These are phyloP conservation scores for Chrysopogon serrulatus DNA, from an alignment of 176 grass and related monocot species.

Conservation along the genomic window DNA sequence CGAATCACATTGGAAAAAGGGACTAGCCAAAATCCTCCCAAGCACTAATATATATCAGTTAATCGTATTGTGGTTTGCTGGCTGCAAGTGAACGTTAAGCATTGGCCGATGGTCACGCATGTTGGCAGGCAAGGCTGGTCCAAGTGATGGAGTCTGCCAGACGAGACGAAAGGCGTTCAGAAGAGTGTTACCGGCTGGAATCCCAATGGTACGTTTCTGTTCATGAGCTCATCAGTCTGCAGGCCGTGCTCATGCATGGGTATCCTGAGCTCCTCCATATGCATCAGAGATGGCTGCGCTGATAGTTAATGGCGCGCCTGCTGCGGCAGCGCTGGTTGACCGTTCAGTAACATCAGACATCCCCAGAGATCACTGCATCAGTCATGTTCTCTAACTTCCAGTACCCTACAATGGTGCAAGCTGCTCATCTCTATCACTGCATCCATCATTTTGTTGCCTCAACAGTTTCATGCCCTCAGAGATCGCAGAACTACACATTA, in stretches of 20 bases:
- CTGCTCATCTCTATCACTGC: slow-evolving; percentile 23
- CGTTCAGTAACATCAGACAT: slow-evolving; percentile 37
- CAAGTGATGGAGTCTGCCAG: slow-evolving; percentile 2
- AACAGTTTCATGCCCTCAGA: slow-evolving; percentile 25
- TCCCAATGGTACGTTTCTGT: slow-evolving; percentile 29
- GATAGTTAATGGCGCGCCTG: slow-evolving; percentile 29
- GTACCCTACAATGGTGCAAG: slow-evolving; percentile 18
- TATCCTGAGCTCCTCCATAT: slow-evolving; percentile 17
- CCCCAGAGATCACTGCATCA: slow-evolving; percentile 46
- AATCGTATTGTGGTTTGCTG: not conserved
- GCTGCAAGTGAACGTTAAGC: not conserved
- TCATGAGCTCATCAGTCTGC: slow-evolving; percentile 41
- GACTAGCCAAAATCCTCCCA: not conserved
- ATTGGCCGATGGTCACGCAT: not conserved
- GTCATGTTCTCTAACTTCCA: slow-evolving; percentile 13
- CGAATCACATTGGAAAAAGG: not conserved
- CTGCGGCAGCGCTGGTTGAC: slow-evolving; percentile 39
- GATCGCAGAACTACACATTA: not conserved
- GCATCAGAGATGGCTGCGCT: slow-evolving; percentile 10
- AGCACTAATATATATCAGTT: not conserved
- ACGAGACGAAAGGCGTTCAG: slow-evolving; percentile 26
- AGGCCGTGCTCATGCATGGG: slow-evolving; percentile 12
- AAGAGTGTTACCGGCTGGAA: slow-evolving; percentile 1
- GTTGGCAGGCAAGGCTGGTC: not conserved
- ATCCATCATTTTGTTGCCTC: slow-evolving; percentile 27